phyloP scores from a whole-genome alignment of 305 asterid genomes.

The Salvia sclarea region DNA sequence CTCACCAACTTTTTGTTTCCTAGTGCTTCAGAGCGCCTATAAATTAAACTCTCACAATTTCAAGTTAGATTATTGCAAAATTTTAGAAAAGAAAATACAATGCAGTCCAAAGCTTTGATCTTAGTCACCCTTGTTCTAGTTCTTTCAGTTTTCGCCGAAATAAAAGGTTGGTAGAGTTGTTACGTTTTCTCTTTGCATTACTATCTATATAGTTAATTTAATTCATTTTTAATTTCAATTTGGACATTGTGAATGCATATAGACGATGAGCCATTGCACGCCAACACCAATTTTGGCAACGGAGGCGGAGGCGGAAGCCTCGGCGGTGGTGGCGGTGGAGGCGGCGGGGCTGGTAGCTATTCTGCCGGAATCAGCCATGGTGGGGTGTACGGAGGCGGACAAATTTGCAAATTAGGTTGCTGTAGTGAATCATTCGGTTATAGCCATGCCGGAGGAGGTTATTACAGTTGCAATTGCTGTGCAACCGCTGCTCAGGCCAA shows the following conservation, averaged over 20 bases:
- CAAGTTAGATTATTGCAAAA: not conserved
- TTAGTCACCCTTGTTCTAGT: constrained; percentile 32
- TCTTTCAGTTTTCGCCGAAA: constrained; percentile 30
- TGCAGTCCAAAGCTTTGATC: constrained; percentile 32
- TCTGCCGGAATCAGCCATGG: constrained; percentile 34
- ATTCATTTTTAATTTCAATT: not conserved
- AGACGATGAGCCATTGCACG: constrained; percentile 28
- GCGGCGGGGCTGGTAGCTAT: constrained; percentile 10
- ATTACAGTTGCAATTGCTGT: constrained; percentile 40
- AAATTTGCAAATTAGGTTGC: constrained; percentile 40
- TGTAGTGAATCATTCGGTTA: constrained; percentile 39
- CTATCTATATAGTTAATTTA: too few species aligned
- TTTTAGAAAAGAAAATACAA: not conserved
- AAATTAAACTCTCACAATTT: constrained; percentile 3
- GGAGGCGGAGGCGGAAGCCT: constrained; percentile 1
- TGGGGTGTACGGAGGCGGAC: constrained; percentile 38
- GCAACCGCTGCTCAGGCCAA: constrained; percentile 29
- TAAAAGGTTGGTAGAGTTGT: constrained; percentile 16
- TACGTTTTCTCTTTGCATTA: not conserved
- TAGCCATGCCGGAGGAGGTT: constrained; percentile 31
- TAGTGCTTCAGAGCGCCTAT: constrained; percentile 22
- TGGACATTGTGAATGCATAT: not conserved
- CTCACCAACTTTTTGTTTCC: not conserved
- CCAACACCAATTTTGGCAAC: not conserved
- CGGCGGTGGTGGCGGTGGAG: not conserved